Conservation (phyloP, 108 stramenopile species). For the Nitzschia inconspicua region DNA sequence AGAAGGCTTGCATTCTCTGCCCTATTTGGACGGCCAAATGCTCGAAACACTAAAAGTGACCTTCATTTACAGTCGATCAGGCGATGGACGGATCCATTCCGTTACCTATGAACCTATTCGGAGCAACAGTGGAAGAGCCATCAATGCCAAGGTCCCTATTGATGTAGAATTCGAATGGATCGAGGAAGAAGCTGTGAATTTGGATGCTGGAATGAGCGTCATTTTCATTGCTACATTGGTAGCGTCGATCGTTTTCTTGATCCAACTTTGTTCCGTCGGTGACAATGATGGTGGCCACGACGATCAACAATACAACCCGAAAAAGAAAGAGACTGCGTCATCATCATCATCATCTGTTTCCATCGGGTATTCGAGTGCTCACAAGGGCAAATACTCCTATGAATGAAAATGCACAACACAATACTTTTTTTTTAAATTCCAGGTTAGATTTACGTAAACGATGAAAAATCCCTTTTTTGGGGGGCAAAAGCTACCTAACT, state of each 20-base stretch:
- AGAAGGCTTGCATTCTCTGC: slow-evolving; percentile 26
- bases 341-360: too few species aligned
- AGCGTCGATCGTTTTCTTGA: slow-evolving; percentile 18
- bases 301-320: background rate
- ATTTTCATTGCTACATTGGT: slow-evolving; percentile 34
- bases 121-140: background rate
- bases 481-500: too few species aligned
- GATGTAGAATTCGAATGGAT: slow-evolving; percentile 31
- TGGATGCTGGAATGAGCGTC: slow-evolving; percentile 11
- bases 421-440: too few species aligned
- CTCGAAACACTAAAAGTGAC: slow-evolving; percentile 23
- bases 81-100: slow-evolving; percentile 31
- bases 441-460: too few species aligned
- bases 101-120: slow-evolving; percentile 16
- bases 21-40: slow-evolving; percentile 20
- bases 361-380: too few species aligned
- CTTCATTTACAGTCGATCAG: slow-evolving; percentile 36
- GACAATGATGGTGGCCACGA: background rate
- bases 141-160: background rate
- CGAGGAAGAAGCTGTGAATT: slow-evolving; percentile 30
- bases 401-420: too few species aligned
- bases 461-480: too few species aligned
- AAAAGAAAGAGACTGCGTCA: too few species aligned
- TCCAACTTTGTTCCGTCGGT: slow-evolving; percentile 20
- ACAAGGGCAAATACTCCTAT: too few species aligned